A percentile compares a stretch with the other conserved stretches of the same genome.
Evolutionary conservation across 768 basidiomycete genomes (phyloP).

Genomic region (Hygrophorus pudorinus): DNA sequence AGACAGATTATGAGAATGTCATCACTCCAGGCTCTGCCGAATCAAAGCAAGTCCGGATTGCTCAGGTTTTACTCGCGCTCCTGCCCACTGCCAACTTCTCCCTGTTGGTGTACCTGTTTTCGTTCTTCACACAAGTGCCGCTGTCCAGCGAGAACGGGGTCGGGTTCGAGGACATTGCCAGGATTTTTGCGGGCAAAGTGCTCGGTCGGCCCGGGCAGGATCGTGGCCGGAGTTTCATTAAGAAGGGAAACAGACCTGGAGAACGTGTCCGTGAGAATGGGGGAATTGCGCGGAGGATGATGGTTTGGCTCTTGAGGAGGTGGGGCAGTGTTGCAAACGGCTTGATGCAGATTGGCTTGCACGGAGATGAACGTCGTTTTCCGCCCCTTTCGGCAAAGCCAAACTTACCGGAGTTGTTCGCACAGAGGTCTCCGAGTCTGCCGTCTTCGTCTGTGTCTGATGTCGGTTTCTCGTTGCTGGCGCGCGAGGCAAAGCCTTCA

Average conservation of each 20-base stretch:
- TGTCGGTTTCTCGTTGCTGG: too few relatives aligned
- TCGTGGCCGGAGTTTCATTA: background rate
- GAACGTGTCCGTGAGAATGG: too few relatives aligned
- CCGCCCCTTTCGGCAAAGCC: background rate
- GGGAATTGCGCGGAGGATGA: background rate
- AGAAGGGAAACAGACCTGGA: background rate
- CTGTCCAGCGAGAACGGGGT: constrained; percentile 24
- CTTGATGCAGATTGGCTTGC: background rate
- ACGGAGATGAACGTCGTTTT: background rate
- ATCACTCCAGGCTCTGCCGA: constrained; percentile 1
- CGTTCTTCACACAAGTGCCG: constrained; percentile 33
- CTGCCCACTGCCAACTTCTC: constrained; percentile 33
- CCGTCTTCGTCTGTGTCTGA: too few relatives aligned
- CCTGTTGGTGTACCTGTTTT: constrained; percentile 33
- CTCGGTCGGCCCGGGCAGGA: constrained; percentile 18
- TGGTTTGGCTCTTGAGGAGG: constrained; percentile 3
- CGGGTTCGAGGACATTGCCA: constrained; percentile 19
- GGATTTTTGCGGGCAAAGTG: constrained; percentile 25
- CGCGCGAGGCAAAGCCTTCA: too few relatives aligned
- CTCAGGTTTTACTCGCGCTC: constrained; percentile 29
- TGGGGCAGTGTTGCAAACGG: background rate
- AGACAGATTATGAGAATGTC: background rate
- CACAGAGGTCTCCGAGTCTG: too few relatives aligned
- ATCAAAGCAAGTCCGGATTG: constrained; percentile 17
- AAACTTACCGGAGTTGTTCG: background rate